A percentile compares a stretch with the other conserved stretches of the same genome.
Conservation (phyloP, 2,329 filamentous ascomycete species). For the Ophiocordyceps camponoti-floridani region DNA sequence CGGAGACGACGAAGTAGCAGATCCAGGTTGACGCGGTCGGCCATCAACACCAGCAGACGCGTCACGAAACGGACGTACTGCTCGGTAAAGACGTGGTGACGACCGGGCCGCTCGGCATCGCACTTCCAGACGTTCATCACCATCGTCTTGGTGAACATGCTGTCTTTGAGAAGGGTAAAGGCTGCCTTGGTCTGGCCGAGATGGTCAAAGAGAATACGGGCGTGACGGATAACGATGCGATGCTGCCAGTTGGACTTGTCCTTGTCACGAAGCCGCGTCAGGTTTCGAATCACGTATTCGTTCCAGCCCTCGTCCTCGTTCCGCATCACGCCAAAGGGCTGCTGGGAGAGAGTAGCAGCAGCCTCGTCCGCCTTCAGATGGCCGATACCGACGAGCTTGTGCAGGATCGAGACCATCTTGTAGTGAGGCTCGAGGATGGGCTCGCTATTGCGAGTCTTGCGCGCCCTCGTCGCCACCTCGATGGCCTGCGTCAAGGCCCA, state of each 20-base stretch:
- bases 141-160: slow-evolving; percentile 84
- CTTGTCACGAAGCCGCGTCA: slow-evolving; percentile 40
- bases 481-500: slow-evolving; percentile 31
- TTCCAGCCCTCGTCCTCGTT: slow-evolving; percentile 38
- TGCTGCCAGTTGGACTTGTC: slow-evolving; percentile 96
- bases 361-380: slow-evolving; percentile 30
- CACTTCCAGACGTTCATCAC: slow-evolving; percentile 91
- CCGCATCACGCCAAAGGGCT: slow-evolving; percentile 27
- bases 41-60: slow-evolving; percentile 52
- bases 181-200: slow-evolving; percentile 47
- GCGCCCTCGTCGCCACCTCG: slow-evolving; percentile 28
- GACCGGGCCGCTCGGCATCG: slow-evolving; percentile 63
- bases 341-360: slow-evolving; percentile 33
- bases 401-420: slow-evolving; percentile 65
- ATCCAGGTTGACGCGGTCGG: slow-evolving; percentile 61
- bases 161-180: slow-evolving; percentile 54
- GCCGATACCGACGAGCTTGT: slow-evolving; percentile 54
- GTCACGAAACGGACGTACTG: slow-evolving; percentile 75
- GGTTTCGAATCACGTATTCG: slow-evolving; percentile 30
- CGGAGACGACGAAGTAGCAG: slow-evolving; percentile 61
- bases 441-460: slow-evolving; percentile 44
- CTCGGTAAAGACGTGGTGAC: slow-evolving; percentile 83
- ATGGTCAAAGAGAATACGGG: slow-evolving; percentile 34
- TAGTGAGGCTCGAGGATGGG: slow-evolving; percentile 84
- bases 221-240: slow-evolving; percentile 65